These are phyloP conservation scores for Lolium multiflorum DNA, from an alignment of 176 grass and related monocot species.

Conservation along the genomic window DNA sequence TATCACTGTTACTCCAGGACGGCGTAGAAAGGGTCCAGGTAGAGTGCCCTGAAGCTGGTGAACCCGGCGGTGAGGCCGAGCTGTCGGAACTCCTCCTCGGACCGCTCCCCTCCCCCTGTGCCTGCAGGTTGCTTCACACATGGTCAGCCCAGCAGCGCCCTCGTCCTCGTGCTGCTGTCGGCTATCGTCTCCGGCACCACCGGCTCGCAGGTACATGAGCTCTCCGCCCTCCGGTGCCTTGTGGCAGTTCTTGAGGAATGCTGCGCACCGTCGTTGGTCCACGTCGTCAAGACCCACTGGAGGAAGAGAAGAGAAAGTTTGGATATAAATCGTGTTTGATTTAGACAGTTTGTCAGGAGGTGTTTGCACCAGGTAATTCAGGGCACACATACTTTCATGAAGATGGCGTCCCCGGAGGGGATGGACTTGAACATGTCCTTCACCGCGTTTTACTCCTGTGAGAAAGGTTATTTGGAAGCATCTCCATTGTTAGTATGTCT, in stretches of 20 bases:
- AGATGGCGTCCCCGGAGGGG: slow-evolving; percentile 79
- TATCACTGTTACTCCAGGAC: slow-evolving; percentile 80
- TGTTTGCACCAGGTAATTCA: no score
- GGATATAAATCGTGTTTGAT: no score
- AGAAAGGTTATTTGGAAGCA: background rate
- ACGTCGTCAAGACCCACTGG: no score
- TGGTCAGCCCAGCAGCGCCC: slow-evolving; percentile 77
- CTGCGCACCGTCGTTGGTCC: slow-evolving; percentile 73
- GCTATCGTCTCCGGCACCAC: slow-evolving; percentile 76
- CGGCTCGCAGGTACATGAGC: slow-evolving; percentile 81
- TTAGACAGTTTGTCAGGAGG: no score
- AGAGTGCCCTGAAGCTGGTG: slow-evolving; percentile 58
- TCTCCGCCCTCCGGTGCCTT: slow-evolving; percentile 62
- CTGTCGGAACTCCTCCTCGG: slow-evolving; percentile 76
- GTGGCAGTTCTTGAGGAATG: slow-evolving; percentile 78
- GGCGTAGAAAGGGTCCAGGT: slow-evolving; percentile 82
- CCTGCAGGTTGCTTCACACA: slow-evolving; percentile 76
- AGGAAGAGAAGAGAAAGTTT: no score
- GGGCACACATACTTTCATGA: slow-evolving; percentile 62
- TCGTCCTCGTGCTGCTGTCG: slow-evolving; percentile 66
- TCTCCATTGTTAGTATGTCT: background rate
- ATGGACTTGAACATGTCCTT: slow-evolving; percentile 90
- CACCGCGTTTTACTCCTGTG: slow-evolving; percentile 72
- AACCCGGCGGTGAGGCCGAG: slow-evolving; percentile 65
- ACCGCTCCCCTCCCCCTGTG: slow-evolving; percentile 66